Base-by-base conservation (phyloP, 73 alveolate species). In the Symbiodinium pilosum region DNA sequence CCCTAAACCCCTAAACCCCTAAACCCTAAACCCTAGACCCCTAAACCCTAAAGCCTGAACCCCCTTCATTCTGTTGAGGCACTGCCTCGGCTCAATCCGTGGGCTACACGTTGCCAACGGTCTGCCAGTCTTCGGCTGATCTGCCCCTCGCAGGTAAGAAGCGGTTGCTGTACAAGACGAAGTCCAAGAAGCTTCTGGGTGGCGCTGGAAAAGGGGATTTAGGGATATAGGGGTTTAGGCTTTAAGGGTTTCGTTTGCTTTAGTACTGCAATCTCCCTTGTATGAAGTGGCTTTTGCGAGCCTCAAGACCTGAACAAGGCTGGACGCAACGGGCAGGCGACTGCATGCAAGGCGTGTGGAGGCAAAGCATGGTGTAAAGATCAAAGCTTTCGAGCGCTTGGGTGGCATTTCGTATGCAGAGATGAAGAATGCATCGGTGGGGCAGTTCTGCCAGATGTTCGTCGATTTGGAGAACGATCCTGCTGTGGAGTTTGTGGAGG, bases 381-480 rank as follows among this genome's bases (percentile, higher is more conserved):
- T 91, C 54, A 69, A 64, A 73, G 44, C 52, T 21, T 91, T 91
- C n/a, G 84, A 40, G n/a, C 69, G 52, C 47, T 47, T 91, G 14
- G 96, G 96, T 11, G 88, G 87, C 41, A 42, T 91, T 28, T 69
- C 88, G 3, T 40, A 68, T 91, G 96, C 96, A 1, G 96, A 91
- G 87, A 64, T 69, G 77, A 91, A 91, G 64, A 64, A 91, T 43
- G 77, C 88, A 9, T 68, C 96, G 8, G 54, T 44, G 39, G 28
- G n/a, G 77, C 75, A 85, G 75, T 91, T 42, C 77, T 91, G 96
- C 96, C 69, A 83, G 43, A 84, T 91, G 47, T 91, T 42, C 52
- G 54, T 83, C 2, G 96, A 91, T 4, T 32, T 91, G 34, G 87
- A 69, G 30, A 81, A 91, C 38, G 96, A 91, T n/a, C 96, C 96